phyloP scores from a whole-genome alignment of 257 asterid species.

The Rubia yunnanensis region DNA sequence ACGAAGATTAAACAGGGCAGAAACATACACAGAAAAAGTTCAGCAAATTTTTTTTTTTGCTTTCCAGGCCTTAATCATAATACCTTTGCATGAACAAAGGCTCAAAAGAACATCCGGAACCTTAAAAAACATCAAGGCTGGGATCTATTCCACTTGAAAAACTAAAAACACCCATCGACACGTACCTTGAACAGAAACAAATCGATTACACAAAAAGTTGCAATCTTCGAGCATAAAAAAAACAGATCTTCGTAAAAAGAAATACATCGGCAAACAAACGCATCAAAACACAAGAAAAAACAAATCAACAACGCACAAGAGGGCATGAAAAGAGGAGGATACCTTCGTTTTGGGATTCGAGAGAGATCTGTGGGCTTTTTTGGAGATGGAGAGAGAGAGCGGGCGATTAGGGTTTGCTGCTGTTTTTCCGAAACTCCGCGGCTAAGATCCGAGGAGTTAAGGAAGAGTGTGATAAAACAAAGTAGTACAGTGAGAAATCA shows the following conservation, averaged over 20 bases:
- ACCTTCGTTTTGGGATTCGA: conserved; percentile 15
- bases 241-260: conserved; percentile 2
- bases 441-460: conserved; percentile 45
- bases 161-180: background rate
- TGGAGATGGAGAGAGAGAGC: background rate
- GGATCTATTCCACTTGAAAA: background rate
- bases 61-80: background rate
- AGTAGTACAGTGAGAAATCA: background rate
- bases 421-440: conserved; percentile 38
- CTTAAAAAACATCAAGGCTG: background rate
- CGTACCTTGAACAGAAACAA: background rate
- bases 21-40: background rate
- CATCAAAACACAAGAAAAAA: background rate
- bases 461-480: conserved; percentile 11
- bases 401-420: conserved; percentile 11
- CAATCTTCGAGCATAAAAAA: background rate
- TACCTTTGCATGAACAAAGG: background rate
- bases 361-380: conserved; percentile 18
- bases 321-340: background rate
- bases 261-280: background rate
- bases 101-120: no score
- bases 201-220: background rate
- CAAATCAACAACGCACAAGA: background rate
- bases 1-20: no score
- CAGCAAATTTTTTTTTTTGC: background rate